phyloP scores from a whole-genome alignment of 352 stramenopile genomes.

The Halophytophthora polymorphica region DNA sequence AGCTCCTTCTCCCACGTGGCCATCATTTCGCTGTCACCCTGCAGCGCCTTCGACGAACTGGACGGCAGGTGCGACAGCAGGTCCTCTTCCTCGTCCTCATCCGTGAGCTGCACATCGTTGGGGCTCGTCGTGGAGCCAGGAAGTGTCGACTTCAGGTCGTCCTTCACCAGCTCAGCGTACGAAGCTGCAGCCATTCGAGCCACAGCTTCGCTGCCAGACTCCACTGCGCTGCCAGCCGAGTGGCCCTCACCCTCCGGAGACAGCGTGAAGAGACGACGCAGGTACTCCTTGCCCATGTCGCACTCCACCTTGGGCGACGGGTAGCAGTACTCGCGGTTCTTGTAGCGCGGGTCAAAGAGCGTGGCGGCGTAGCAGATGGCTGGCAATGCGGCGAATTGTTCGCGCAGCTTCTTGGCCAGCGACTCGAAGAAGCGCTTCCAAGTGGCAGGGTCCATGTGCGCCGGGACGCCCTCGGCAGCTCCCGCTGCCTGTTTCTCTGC shows the following conservation, averaged over 20 bases:
- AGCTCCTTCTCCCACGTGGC: constrained; percentile 76
- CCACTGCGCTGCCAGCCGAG: constrained; percentile 4
- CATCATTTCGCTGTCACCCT: constrained; percentile 47
- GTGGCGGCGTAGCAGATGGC: constrained; percentile 67
- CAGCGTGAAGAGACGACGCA: constrained; percentile 54
- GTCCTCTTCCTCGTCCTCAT: constrained; percentile 75
- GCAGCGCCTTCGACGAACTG: constrained; percentile 44
- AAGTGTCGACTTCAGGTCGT: constrained; percentile 6
- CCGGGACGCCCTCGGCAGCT: constrained; percentile 21
- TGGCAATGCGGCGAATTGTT: constrained; percentile 49
- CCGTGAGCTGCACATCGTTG: constrained; percentile 22
- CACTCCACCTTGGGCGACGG: constrained; percentile 50
- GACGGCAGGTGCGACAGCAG: constrained; percentile 66
- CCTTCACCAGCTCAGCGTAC: constrained; percentile 29
- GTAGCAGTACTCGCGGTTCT: constrained; percentile 80
- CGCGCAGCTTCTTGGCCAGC: constrained; percentile 48
- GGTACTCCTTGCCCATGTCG: constrained; percentile 47
- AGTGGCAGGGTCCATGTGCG: constrained; percentile 33
- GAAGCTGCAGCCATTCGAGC: constrained; percentile 20
- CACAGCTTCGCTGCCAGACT: constrained; percentile 13
- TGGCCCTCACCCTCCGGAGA: constrained; percentile 23
- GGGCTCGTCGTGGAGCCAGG: constrained; percentile 5
- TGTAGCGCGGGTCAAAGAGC: constrained; percentile 78
- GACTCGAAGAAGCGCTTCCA: constrained; percentile 69
- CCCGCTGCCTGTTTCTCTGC: constrained; percentile 54